Conservation (phyloP, 176 grass and related monocot genomes). For the Avena sativa region DNA sequence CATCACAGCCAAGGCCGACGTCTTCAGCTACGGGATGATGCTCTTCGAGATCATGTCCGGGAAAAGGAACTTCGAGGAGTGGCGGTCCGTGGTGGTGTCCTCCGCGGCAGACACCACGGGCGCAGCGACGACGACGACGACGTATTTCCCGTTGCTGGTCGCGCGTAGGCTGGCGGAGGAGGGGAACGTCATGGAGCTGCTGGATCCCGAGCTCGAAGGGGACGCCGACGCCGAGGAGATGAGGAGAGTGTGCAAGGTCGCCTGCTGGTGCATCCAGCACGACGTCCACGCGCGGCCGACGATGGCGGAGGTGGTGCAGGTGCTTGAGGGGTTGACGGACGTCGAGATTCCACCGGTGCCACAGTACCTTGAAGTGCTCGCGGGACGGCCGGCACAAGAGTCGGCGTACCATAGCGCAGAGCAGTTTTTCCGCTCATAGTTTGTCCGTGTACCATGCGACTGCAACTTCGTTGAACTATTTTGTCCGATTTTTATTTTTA, state of each 20-base stretch:
- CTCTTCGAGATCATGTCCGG: conserved; percentile 45
- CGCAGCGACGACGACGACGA: neutral
- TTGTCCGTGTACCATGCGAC: too few relatives aligned
- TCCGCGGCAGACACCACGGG: neutral
- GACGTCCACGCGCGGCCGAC: conserved; percentile 34
- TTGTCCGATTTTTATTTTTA: too few relatives aligned
- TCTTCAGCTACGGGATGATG: conserved; percentile 50
- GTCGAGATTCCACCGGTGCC: conserved; percentile 52
- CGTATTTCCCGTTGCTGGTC: conserved; percentile 47
- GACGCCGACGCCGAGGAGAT: conserved; percentile 34
- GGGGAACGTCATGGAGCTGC: conserved; percentile 35
- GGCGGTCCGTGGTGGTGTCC: neutral
- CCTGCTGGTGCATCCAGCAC: conserved; percentile 61
- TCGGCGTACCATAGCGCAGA: neutral
- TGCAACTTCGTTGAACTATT: too few relatives aligned
- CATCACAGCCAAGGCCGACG: conserved; percentile 41
- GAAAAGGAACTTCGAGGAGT: conserved; percentile 24
- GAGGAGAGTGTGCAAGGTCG: conserved; percentile 49
- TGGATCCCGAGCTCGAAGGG: conserved; percentile 37
- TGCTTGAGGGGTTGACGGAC: conserved; percentile 44
- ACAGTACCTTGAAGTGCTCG: conserved; percentile 46
- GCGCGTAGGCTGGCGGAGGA: conserved; percentile 30
- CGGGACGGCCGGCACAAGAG: neutral
- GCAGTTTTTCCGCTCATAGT: neutral
- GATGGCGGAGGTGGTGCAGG: conserved; percentile 52